A percentile compares a stretch with the other conserved stretches of the same genome.
Conservation (phyloP, 768 basidiomycete genomes). For the Tulasnella sp. region DNA sequence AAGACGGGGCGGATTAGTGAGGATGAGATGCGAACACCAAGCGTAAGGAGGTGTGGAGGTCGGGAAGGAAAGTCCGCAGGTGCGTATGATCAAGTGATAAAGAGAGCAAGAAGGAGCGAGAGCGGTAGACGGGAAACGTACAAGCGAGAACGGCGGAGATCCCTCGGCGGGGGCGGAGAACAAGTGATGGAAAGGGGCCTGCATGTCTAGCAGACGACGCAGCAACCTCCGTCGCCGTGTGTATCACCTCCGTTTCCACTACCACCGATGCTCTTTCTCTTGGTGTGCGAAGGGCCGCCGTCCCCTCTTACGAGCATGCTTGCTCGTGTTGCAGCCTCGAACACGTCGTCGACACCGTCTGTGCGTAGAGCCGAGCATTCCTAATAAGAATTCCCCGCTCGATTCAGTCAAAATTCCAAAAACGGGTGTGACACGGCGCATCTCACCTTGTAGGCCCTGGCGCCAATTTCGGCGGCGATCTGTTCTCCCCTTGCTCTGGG, state of each 20-base stretch:
- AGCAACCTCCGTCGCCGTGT: conserved; percentile 53
- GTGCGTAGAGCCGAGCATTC: conserved; percentile 37
- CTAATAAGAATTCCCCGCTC: background rate
- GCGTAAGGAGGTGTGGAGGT: background rate
- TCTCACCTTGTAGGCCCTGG: conserved; percentile 70
- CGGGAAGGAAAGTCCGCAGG: conserved; percentile 1
- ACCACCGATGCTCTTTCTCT: conserved; percentile 1
- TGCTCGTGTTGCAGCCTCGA: conserved; percentile 93
- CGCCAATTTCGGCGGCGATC: conserved; percentile 79
- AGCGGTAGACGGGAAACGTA: conserved; percentile 8
- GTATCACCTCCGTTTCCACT: conserved; percentile 42
- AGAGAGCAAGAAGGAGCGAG: conserved; percentile 1
- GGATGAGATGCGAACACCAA: background rate
- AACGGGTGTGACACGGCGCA: background rate
- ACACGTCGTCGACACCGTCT: conserved; percentile 87
- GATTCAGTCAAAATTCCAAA: conserved; percentile 43
- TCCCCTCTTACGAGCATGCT: conserved; percentile 95
- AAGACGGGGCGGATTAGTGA: background rate
- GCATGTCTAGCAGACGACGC: conserved; percentile 56
- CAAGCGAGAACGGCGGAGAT: background rate
- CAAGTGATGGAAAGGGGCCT: background rate
- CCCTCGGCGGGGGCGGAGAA: background rate
- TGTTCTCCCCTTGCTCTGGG: conserved; percentile 77
- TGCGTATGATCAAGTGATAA: conserved; percentile 2
- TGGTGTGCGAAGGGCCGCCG: conserved; percentile 33